Percentiles rank a stretch among this genome's conserved stretches.
These are phyloP conservation scores for Cunninghamia lanceolata DNA, from an alignment of 75 land plant species.

Conservation along the genomic window DNA sequence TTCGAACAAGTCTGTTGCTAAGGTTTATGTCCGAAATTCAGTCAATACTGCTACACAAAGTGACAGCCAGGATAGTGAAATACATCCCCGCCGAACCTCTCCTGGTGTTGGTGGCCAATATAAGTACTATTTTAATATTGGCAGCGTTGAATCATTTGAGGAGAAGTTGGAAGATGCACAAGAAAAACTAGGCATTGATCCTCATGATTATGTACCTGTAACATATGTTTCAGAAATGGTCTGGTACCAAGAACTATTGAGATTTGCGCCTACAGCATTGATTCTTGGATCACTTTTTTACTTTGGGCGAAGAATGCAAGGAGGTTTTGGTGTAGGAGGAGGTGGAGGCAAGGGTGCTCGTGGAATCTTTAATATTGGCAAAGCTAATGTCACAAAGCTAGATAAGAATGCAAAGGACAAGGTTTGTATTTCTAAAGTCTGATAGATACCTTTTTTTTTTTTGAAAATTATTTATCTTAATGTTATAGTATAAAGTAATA, in stretches of 20 bases:
- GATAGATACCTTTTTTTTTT: background rate
- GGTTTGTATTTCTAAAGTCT: conserved; percentile 33
- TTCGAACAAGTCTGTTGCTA: conserved; percentile 90
- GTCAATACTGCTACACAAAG: conserved; percentile 20
- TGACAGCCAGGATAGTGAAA: conserved; percentile 15
- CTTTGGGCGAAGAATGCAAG: conserved; percentile 61
- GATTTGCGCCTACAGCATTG: conserved; percentile 60
- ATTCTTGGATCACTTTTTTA: conserved; percentile 48
- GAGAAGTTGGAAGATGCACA: conserved; percentile 87
- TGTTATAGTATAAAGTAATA: background rate
- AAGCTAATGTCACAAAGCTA: conserved; percentile 71
- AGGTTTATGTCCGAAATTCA: conserved; percentile 69
- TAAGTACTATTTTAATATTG: conserved; percentile 72
- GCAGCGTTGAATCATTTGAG: conserved; percentile 89
- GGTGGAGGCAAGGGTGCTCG: conserved; percentile 59
- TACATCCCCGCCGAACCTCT: conserved; percentile 16
- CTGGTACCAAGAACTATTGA: conserved; percentile 70
- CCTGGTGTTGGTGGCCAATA: conserved; percentile 30
- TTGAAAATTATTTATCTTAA: background rate
- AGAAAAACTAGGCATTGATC: conserved; percentile 68
- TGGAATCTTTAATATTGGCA: conserved; percentile 81
- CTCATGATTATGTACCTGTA: conserved; percentile 88
- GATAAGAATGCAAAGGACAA: conserved; percentile 79
- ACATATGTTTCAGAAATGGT: conserved; percentile 72
- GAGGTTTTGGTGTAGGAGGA: conserved; percentile 74